phyloP scores from a whole-genome alignment of 2,329 filamentous ascomycete species.

The Torrubiella hemipterigena region DNA sequence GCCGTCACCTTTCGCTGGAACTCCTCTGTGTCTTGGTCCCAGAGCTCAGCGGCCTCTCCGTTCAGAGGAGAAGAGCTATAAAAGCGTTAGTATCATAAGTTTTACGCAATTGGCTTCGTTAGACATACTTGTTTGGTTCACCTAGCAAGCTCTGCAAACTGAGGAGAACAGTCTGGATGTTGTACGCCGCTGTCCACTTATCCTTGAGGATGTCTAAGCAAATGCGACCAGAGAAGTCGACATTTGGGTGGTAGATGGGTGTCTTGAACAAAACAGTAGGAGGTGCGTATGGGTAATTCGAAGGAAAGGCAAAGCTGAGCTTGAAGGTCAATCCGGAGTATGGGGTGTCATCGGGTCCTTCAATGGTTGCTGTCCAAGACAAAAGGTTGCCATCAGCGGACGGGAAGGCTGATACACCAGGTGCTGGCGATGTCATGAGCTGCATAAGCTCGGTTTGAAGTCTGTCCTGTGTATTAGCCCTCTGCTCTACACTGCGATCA shows the following conservation, averaged over 20 bases:
- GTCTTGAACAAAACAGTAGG: constrained; percentile 95
- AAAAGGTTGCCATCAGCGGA: constrained; percentile 81
- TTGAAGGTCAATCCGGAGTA: constrained; percentile 85
- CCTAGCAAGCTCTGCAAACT: constrained; percentile 91
- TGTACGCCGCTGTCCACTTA: constrained; percentile 97
- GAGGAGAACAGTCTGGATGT: constrained; percentile 83
- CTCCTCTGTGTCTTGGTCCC: constrained; percentile 78
- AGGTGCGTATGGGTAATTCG: constrained; percentile 85
- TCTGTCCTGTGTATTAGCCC: constrained; percentile 41
- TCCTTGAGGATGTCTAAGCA: constrained; percentile 98
- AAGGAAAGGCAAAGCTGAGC: constrained; percentile 80
- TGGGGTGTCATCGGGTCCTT: constrained; percentile 80
- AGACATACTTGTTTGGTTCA: constrained; percentile 89
- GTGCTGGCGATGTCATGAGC: constrained; percentile 89
- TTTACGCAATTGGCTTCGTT: neutral
- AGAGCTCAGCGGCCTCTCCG: constrained; percentile 89
- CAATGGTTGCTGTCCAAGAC: constrained; percentile 87
- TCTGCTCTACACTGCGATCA: neutral
- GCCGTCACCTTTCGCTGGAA: constrained; percentile 68
- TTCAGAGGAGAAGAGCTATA: constrained; percentile 82
- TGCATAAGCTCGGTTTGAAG: constrained; percentile 97
- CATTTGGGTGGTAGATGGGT: constrained; percentile 97
- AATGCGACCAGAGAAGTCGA: constrained; percentile 94
- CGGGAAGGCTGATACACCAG: constrained; percentile 91
- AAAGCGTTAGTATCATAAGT: constrained; percentile 8